Conservation (phyloP, 106 monocot species). For the Allium fistulosum region DNA sequence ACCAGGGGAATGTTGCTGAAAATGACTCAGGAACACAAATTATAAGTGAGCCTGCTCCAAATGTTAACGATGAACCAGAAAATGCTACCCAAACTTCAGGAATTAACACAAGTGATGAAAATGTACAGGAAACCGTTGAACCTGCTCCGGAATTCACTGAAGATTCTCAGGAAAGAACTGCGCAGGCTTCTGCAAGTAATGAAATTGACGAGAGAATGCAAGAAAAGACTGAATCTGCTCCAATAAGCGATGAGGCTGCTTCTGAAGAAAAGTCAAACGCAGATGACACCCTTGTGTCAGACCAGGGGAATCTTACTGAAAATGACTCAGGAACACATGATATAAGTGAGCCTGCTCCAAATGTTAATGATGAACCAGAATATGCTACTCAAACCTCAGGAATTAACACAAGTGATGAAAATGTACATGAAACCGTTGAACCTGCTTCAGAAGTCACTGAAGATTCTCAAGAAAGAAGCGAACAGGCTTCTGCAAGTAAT, state of each 20-base stretch:
- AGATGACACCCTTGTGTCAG: conserved; percentile 11
- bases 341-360: background rate
- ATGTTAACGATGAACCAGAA: conserved; percentile 15
- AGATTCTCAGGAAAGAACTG: conserved; percentile 25
- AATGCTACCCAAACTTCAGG: background rate
- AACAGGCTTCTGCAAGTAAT: conserved; percentile 22
- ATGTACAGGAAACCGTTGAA: background rate
- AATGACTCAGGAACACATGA: conserved; percentile 16
- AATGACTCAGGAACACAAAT: conserved; percentile 14
- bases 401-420: background rate
- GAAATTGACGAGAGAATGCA: background rate
- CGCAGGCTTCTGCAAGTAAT: conserved; percentile 22
- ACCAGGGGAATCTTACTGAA: conserved; percentile 16
- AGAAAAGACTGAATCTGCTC: too few relatives aligned
- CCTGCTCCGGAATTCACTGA: background rate
- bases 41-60: background rate
- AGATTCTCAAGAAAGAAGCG: conserved; percentile 26
- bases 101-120: background rate
- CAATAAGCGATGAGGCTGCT: too few relatives aligned
- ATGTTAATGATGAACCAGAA: conserved; percentile 15
- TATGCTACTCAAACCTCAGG: background rate
- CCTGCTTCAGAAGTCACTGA: background rate
- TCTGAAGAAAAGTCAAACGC: conserved; percentile 31
- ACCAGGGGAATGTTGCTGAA: conserved; percentile 15
- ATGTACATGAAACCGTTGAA: background rate